Evolutionary conservation across 176 grass and related monocot genomes (phyloP), one percentile per base, ranked within the genome.

Genomic region (Guadua angustifolia): DNA sequence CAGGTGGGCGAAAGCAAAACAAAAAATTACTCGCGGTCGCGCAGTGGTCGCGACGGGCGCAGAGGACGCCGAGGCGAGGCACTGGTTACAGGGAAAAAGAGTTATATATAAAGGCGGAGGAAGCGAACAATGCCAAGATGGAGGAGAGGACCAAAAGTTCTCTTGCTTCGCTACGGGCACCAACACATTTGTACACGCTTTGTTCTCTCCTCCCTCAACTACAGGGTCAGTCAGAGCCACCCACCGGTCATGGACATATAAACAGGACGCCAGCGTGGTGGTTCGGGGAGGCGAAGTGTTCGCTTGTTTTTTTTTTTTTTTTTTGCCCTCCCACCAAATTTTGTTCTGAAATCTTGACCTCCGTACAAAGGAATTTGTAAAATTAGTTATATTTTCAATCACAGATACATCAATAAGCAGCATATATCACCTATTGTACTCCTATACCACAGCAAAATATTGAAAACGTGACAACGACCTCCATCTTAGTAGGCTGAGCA

Each of bases 121-220:
- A 72, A 29, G 49, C 72, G 78, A 85, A 45, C 78, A 60, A 85
- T 42, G 79, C 57, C 63, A 83, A 75, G 87, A 81, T 67, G 81
- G 25, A 81, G 61, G 36, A 66, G 70, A 15, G 74, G n/a, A 18
- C 22, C 9, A 46, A 36, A 36, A 36, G 35, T 1, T 29, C 29
- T 29, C 29, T 29, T 29, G 29, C 29, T 29, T 29, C 29, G 29
- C 29, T 29, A 29, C 29, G 29, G 29, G 29, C 29, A 29, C 29
- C 29, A 29, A 1, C 29, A 29, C 29, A 29, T 29, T 29, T 29
- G 29, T 29, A 29, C 29, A 29, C 29, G 29, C 29, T 29, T 29
- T 29, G 50, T 19, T 32, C 17, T 21, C 38, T 21, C 26, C 3
- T n/a, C 73, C 73, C 16, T 46, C 7, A 4, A 57, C 9, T 67